These are phyloP conservation scores for Nakaseomyces glabratus DNA, from an alignment of 1,139 yeast species.

Conservation along the genomic window DNA sequence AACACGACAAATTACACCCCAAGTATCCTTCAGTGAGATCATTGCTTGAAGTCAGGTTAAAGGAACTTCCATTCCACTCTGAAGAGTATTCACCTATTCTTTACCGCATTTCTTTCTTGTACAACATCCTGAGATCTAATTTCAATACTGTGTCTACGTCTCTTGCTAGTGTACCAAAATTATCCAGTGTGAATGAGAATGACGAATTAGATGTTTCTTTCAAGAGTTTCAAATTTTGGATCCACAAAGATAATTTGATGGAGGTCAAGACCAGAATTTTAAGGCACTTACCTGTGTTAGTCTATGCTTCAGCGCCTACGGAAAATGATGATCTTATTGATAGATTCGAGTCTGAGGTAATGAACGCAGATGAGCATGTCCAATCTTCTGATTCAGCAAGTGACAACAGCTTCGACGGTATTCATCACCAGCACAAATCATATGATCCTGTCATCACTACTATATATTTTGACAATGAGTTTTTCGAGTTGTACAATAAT, in stretches of 20 bases:
- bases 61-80: slow-evolving; percentile 81
- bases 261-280: slow-evolving; percentile 90
- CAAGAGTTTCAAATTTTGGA: slow-evolving; percentile 86
- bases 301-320: slow-evolving; percentile 45
- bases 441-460: slow-evolving; percentile 80
- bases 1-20: slow-evolving; percentile 86
- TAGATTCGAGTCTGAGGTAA: slow-evolving; percentile 30
- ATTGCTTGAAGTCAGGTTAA: slow-evolving; percentile 74
- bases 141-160: slow-evolving; percentile 24
- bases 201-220: slow-evolving; percentile 40
- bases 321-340: slow-evolving; percentile 29
- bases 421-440: slow-evolving; percentile 37
- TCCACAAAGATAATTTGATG: slow-evolving; percentile 92
- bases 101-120: slow-evolving; percentile 72
- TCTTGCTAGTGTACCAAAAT: slow-evolving; percentile 26
- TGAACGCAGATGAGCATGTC: slow-evolving; percentile 33
- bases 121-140: slow-evolving; percentile 56
- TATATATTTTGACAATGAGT: slow-evolving; percentile 75
- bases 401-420: slow-evolving; percentile 33
- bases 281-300: slow-evolving; percentile 86
- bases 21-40: slow-evolving; percentile 76
- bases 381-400: slow-evolving; percentile 24
- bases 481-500: slow-evolving; percentile 78
- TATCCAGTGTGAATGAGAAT: slow-evolving; percentile 25
- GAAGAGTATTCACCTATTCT: slow-evolving; percentile 92